These are phyloP conservation scores for Chrysoporthe cubensis DNA, from an alignment of 2,329 filamentous ascomycete genomes.

Conservation along the genomic window DNA sequence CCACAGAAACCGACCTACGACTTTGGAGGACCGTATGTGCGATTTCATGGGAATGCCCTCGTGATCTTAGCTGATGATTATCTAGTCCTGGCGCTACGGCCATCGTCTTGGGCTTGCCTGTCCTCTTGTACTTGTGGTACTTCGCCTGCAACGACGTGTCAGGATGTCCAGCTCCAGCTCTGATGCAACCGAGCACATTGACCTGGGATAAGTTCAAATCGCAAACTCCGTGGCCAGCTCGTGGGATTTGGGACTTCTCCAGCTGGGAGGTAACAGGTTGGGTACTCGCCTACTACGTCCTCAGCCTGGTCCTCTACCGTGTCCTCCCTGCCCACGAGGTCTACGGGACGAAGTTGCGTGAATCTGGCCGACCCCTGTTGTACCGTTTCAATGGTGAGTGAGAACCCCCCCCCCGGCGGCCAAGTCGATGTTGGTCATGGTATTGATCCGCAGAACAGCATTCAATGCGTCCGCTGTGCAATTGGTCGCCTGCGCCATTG, in stretches of 20 bases:
- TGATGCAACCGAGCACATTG: constrained; percentile 50
- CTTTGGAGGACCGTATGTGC: constrained; percentile 30
- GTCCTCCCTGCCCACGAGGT: constrained; percentile 73
- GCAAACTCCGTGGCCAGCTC: constrained; percentile 58
- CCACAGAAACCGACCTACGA: constrained; percentile 25
- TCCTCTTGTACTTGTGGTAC: constrained; percentile 28
- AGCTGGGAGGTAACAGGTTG: constrained; percentile 68
- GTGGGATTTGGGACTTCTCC: constrained; percentile 68
- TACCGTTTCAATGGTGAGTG: constrained; percentile 74
- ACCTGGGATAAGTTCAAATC: constrained; percentile 48
- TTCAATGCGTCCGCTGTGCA: constrained; percentile 73
- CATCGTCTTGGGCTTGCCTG: constrained; percentile 29
- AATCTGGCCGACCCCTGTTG: constrained; percentile 68
- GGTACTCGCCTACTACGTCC: constrained; percentile 72
- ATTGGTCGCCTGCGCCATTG: constrained; percentile 67
- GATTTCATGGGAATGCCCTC: neutral
- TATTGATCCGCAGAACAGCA: constrained; percentile 49
- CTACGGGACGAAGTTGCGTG: constrained; percentile 68
- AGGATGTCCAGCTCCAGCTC: constrained; percentile 55
- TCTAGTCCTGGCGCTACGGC: constrained; percentile 28
- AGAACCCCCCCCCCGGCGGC: too few species aligned
- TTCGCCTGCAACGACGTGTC: constrained; percentile 58
- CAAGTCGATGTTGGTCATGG: neutral
- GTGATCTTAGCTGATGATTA: neutral
- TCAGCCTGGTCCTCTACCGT: constrained; percentile 74